A percentile compares a stretch with the other conserved stretches of the same genome.
These are phyloP conservation scores for Neurospora pannonica DNA, from an alignment of 495 filamentous ascomycete genomes.

Conservation along the genomic window DNA sequence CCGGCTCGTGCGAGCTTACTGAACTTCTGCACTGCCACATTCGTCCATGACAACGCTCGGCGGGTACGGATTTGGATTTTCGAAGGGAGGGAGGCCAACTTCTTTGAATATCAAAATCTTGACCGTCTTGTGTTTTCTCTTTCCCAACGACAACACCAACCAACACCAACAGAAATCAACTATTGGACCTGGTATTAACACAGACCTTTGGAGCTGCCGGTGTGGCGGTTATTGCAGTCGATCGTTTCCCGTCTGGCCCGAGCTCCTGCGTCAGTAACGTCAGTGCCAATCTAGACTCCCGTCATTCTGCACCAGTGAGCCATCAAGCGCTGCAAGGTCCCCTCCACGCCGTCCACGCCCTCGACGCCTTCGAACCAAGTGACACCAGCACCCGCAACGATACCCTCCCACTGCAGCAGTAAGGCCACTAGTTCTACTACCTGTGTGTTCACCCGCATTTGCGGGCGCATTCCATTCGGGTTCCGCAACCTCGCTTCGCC, in stretches of 20 bases:
- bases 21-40: not conserved
- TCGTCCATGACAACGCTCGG: not conserved
- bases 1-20: not conserved
- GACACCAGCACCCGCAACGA: not conserved
- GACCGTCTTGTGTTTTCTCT: not conserved
- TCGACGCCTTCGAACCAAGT: not conserved
- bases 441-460: not conserved
- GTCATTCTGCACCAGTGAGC: not conserved
- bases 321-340: not conserved
- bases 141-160: not conserved
- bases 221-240: conserved; percentile 5
- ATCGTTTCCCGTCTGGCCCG: conserved; percentile 17
- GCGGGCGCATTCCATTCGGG: not conserved
- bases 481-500: not conserved
- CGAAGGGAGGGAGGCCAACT: not conserved
- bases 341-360: not conserved
- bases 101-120: not conserved
- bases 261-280: conserved; percentile 17
- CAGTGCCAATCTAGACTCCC: not conserved
- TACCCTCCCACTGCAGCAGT: not conserved
- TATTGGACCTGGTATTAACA: not conserved
- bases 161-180: not conserved
- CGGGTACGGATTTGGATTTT: not conserved
- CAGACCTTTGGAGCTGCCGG: not conserved
- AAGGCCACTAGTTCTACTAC: not conserved